Evolutionary conservation across 768 basidiomycete genomes (phyloP).

Genomic region (Lactarius akahatsu): DNA sequence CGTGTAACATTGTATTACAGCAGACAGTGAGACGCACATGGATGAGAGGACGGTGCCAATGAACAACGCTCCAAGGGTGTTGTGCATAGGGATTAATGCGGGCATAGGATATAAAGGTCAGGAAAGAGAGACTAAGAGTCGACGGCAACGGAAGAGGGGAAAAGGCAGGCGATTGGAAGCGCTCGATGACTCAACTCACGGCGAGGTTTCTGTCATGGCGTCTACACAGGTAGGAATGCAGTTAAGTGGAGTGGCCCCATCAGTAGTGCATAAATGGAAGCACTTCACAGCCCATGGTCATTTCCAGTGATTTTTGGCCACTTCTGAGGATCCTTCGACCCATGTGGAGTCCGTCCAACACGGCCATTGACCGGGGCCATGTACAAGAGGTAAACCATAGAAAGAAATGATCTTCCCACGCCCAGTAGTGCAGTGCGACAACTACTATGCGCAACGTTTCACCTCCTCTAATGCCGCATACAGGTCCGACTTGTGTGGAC

Average conservation of each 20-base stretch:
- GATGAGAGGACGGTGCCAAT: neutral
- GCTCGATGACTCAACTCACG: neutral
- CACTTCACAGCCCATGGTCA: neutral
- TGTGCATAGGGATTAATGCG: neutral
- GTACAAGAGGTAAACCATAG: neutral
- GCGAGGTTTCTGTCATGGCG: neutral
- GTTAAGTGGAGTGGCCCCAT: neutral
- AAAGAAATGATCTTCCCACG: neutral
- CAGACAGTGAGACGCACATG: neutral
- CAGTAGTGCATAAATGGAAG: neutral
- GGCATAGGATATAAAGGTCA: neutral
- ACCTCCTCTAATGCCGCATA: constrained; percentile 50
- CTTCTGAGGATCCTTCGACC: neutral
- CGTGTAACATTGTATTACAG: neutral
- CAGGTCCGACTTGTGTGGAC: constrained; percentile 48
- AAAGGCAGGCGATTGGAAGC: neutral
- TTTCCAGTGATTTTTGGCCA: neutral
- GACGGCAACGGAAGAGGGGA: neutral
- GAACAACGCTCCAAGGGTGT: neutral
- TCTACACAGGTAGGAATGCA: neutral
- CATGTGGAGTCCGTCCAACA: neutral
- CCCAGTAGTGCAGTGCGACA: neutral
- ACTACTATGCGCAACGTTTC: constrained; percentile 8
- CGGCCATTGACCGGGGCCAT: neutral
- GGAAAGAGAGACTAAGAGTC: neutral